Percentiles rank a stretch among this genome's conserved stretches.
phyloP scores from a whole-genome alignment of 345 rosid genomes.

The Pistacia atlantica region DNA sequence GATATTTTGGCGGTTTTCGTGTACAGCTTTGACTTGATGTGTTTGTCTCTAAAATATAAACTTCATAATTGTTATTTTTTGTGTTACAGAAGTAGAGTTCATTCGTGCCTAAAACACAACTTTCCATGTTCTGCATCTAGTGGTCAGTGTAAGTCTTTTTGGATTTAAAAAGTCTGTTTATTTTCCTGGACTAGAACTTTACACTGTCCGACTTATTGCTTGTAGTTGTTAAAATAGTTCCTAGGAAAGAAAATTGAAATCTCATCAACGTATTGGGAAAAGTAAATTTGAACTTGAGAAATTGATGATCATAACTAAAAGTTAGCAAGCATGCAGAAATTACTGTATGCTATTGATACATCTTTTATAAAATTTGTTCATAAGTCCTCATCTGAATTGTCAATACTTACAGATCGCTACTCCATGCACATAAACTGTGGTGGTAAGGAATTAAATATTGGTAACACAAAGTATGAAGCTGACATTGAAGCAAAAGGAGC shows the following conservation, averaged over 20 bases:
- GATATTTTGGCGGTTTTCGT: not conserved
- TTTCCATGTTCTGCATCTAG: conserved; percentile 58
- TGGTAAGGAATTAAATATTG: conserved; percentile 48
- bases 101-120: conserved; percentile 61
- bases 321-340: not conserved
- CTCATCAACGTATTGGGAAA: not conserved
- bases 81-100: conserved; percentile 52
- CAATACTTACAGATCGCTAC: conserved; percentile 45
- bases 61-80: conserved; percentile 7
- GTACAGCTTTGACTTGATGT: not conserved
- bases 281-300: not conserved
- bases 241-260: not conserved
- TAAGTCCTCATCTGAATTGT: not conserved
- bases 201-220: not conserved
- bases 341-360: not conserved
- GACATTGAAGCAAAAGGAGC: conserved; percentile 73
- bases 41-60: not conserved
- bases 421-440: conserved; percentile 79
- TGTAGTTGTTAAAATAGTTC: not conserved
- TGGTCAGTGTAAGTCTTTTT: conserved; percentile 45
- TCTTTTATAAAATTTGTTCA: not conserved
- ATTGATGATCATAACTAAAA: too few species aligned
- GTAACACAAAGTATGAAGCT: conserved; percentile 45
- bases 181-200: not conserved
- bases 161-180: not conserved